These are phyloP conservation scores for Aspergillus sp. DNA, from an alignment of 2,329 filamentous ascomycete species.

Conservation along the genomic window DNA sequence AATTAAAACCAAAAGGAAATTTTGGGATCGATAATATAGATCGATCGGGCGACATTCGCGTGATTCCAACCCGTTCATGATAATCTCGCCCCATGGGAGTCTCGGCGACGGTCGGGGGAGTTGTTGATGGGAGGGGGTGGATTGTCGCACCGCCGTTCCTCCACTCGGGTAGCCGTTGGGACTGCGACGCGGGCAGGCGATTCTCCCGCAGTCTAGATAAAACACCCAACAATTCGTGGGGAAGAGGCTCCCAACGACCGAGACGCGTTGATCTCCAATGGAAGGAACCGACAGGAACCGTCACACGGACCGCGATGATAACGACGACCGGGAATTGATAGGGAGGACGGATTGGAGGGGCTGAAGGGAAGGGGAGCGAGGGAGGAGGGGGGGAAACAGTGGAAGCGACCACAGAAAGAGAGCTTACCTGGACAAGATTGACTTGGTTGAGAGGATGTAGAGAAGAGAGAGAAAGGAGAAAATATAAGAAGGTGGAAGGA, in stretches of 20 bases:
- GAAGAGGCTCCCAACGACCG: neutral
- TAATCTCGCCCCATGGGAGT: neutral
- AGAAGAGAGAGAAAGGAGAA: constrained; percentile 12
- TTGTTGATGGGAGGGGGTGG: constrained; percentile 9
- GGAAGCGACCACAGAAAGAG: constrained; percentile 13
- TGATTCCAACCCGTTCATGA: neutral
- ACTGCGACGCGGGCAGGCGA: constrained; percentile 14
- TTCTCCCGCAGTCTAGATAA: constrained; percentile 12
- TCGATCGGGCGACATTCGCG: neutral
- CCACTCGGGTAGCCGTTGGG: constrained; percentile 14
- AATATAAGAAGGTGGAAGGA: constrained; percentile 14
- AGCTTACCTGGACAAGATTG: constrained; percentile 25
- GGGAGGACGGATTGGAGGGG: constrained; percentile 1
- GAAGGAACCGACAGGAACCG: neutral
- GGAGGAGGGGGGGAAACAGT: constrained; percentile 7
- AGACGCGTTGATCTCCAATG: neutral
- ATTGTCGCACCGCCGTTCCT: constrained; percentile 9
- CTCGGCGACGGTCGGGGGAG: constrained; percentile 8
- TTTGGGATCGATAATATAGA: neutral
- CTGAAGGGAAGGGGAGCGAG: constrained; percentile 2
- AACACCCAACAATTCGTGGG: constrained; percentile 10
- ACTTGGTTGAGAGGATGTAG: constrained; percentile 4
- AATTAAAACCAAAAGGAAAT: no score
- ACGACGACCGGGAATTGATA: constrained; percentile 4
- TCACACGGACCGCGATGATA: constrained; percentile 1